These are phyloP conservation scores for Neopestalotiopsis sp. DNA, from an alignment of 2,329 filamentous ascomycete genomes.

Conservation along the genomic window DNA sequence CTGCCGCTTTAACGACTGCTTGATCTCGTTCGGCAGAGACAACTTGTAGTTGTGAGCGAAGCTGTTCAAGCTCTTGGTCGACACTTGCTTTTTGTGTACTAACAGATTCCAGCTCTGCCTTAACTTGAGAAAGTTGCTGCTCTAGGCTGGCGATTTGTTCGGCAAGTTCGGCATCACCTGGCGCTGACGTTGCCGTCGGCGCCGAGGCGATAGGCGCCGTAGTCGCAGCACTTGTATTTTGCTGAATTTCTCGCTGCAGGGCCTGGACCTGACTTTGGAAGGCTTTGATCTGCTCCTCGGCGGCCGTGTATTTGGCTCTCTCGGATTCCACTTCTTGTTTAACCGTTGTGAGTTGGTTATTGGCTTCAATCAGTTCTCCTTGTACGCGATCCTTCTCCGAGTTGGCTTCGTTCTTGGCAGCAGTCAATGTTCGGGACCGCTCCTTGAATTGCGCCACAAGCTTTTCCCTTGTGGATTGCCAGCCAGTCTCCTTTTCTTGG, in stretches of 20 bases:
- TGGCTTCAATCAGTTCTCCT: slow-evolving; percentile 52
- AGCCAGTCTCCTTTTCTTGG: slow-evolving; percentile 60
- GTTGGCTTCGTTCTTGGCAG: slow-evolving; percentile 59
- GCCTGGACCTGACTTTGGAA: slow-evolving; percentile 44
- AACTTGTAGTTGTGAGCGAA: slow-evolving; percentile 65
- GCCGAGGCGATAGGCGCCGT: slow-evolving; percentile 41
- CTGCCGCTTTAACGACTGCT: slow-evolving; percentile 51
- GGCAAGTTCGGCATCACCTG: slow-evolving; percentile 42
- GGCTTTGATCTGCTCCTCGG: slow-evolving; percentile 49
- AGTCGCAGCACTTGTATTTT: slow-evolving; percentile 38
- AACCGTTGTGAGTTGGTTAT: slow-evolving; percentile 42
- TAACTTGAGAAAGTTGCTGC: slow-evolving; percentile 53
- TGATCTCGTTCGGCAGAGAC: slow-evolving; percentile 70
- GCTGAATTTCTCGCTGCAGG: slow-evolving; percentile 34
- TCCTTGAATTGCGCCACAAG: slow-evolving; percentile 70
- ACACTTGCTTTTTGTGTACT: slow-evolving; percentile 71
- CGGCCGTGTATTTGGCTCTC: slow-evolving; percentile 39
- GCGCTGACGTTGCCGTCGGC: slow-evolving; percentile 34
- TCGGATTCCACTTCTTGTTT: slow-evolving; percentile 62
- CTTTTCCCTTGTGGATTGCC: slow-evolving; percentile 57
- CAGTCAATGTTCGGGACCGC: slow-evolving; percentile 58
- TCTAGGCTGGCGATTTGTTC: slow-evolving; percentile 57
- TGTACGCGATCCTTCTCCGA: slow-evolving; percentile 59
- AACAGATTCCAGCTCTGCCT: slow-evolving; percentile 69
- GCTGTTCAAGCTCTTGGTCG: slow-evolving; percentile 64